Conservation (phyloP, 768 basidiomycete genomes). For the Pulveroboletus sp. region DNA sequence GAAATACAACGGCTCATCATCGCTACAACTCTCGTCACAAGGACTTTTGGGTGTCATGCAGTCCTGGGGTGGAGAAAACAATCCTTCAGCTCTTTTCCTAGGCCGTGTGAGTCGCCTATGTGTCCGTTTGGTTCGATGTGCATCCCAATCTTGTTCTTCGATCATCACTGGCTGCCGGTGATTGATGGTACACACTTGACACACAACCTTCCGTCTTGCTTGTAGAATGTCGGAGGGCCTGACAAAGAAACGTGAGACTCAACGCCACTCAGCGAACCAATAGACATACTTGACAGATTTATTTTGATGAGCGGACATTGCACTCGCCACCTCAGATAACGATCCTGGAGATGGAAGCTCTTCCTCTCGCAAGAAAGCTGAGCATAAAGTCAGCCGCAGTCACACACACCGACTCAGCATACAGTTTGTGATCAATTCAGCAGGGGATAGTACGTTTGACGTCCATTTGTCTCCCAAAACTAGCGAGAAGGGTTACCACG, state of each 20-base stretch:
- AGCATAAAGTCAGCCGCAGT: conserved; percentile 4
- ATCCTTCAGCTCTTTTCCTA: conserved; percentile 8
- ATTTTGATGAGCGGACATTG: conserved; percentile 45
- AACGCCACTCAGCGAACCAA: conserved; percentile 1
- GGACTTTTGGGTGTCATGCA: neutral
- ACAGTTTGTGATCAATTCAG: conserved; percentile 50
- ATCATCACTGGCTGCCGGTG: conserved; percentile 60
- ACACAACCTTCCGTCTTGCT: conserved; percentile 57
- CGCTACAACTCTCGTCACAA: conserved; percentile 1
- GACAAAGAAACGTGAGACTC: conserved; percentile 11
- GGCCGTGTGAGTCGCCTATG: conserved; percentile 50
- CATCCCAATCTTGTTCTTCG: conserved; percentile 53
- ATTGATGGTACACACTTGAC: conserved; percentile 60
- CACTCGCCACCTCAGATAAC: conserved; percentile 53
- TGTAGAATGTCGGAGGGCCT: conserved; percentile 59
- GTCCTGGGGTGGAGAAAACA: neutral
- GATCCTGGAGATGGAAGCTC: conserved; percentile 54
- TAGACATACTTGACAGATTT: conserved; percentile 47
- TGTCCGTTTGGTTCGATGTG: conserved; percentile 52
- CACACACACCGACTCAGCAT: conserved; percentile 4
- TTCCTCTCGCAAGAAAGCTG: conserved; percentile 50
- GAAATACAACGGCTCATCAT: conserved; percentile 1
- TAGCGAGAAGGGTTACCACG: conserved; percentile 20
- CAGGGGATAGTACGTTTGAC: conserved; percentile 51
- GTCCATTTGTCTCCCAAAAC: conserved; percentile 58